Percentiles rank a stretch among this genome's conserved stretches.
phyloP scores from a whole-genome alignment of 1,139 yeast genomes.

The Wickerhamomyces sp. region DNA sequence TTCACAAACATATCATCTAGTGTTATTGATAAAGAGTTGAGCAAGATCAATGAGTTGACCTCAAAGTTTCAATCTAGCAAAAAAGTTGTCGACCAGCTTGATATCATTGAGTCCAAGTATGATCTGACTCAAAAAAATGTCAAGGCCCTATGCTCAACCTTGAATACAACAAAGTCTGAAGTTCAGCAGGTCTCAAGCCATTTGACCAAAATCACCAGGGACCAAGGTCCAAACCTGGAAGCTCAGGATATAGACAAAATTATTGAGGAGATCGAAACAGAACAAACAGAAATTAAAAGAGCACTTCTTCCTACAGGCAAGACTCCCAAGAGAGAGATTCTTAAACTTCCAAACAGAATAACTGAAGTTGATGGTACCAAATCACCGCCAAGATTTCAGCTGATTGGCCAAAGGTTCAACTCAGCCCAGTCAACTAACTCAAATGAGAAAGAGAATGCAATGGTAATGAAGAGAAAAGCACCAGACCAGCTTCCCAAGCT shows the following conservation, averaged over 20 bases:
- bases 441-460: slow-evolving; percentile 3
- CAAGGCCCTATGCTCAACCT: not conserved
- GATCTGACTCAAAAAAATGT: not conserved
- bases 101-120: slow-evolving; percentile 4
- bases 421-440: slow-evolving; percentile 4
- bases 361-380: slow-evolving; percentile 1
- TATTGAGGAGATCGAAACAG: slow-evolving; percentile 20
- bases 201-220: slow-evolving; percentile 7
- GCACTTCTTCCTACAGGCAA: slow-evolving; percentile 24
- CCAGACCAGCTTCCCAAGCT: slow-evolving; percentile 9
- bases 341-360: slow-evolving; percentile 13
- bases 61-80: slow-evolving; percentile 8
- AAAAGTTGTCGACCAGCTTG: slow-evolving; percentile 2
- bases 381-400: slow-evolving; percentile 24
- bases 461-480: slow-evolving; percentile 9
- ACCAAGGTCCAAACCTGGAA: slow-evolving; percentile 10
- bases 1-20: slow-evolving; percentile 11
- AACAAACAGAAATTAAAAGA: slow-evolving; percentile 20
- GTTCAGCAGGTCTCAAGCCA: slow-evolving; percentile 1
- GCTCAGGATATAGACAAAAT: slow-evolving; percentile 16
- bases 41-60: slow-evolving; percentile 10
- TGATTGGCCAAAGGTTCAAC: slow-evolving; percentile 21
- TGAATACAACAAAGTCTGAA: not conserved
- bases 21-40: slow-evolving; percentile 17
- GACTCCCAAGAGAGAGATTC: slow-evolving; percentile 22